Evolutionary conservation across 768 basidiomycete genomes (phyloP), one percentile per base, ranked within the genome.

Genomic region (Gloeopeniophorella convolvens): DNA sequence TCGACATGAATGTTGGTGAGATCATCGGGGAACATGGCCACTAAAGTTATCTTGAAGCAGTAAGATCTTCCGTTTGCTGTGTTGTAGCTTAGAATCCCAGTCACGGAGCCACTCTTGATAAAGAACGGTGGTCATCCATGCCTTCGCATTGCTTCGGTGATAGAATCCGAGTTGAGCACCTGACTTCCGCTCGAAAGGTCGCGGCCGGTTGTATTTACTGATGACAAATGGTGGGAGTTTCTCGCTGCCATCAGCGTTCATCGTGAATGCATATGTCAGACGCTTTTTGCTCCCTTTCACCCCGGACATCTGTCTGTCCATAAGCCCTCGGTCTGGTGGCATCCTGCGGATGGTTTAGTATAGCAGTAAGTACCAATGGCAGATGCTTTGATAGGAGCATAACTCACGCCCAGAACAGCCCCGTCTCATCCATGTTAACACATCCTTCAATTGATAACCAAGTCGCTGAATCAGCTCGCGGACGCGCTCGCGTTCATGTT

Each of bases 31-130:
- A 28, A 40, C 27, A 36, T 70, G 67, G 10, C 60, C 66, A 0
- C 55, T 60, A 48, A 70, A 71, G 43, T 68, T 68, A 51, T 70
- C 66, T 16, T 66, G 48, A 5, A 60, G 44, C 2, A 69, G 59
- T 26, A 58, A 33, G 24, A 70, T 60, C 21, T 65, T 43, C 0
- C 61, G 45, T 5, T 62, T 53, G n/a, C n/a, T n/a, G n/a, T n/a
- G n/a, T n/a, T n/a, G n/a, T n/a, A n/a, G n/a, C n/a, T n/a, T n/a
- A n/a, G n/a, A n/a, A n/a, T n/a, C n/a, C n/a, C n/a, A n/a, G n/a
- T n/a, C n/a, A n/a, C n/a, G n/a, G n/a, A n/a, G n/a, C n/a, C n/a
- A n/a, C n/a, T n/a, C n/a, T n/a, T n/a, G n/a, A n/a, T n/a, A n/a
- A n/a, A n/a, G n/a, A n/a, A n/a, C n/a, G n/a, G n/a, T n/a, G n/a